Evolutionary conservation across 108 stramenopile genomes (phyloP), one percentile per base, ranked within the genome.

Genomic region (Hondaea fermentalgiana): DNA sequence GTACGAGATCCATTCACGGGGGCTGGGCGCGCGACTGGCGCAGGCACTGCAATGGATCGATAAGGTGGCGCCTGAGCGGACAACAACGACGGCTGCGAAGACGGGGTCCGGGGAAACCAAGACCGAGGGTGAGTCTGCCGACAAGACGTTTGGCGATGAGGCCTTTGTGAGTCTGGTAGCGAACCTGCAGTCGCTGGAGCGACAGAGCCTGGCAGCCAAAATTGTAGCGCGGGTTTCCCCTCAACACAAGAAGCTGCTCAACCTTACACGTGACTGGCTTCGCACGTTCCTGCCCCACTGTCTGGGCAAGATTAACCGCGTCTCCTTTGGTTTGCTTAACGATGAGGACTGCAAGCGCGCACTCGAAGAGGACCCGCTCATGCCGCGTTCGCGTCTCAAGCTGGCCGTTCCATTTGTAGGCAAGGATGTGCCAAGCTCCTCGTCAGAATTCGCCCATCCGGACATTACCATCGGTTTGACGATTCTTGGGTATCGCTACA

Each of bases 331-430:
- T 5, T 58, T 92, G 17, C 72, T 92, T 25, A 87, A 25, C n/a
- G 71, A 35, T 0, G 92, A 12, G 4, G 90, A 91, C 16, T 69
- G 59, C 49, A 64, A 69, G 59, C 89, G 89, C 1, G 83, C 89
- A 28, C 25, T 44, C 8, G 8, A 42, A 12, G 28, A 59, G 44
- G 87, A 35, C 43, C 64, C 88, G 44, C 35, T 21, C 16, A 71
- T 59, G 88, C 58, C 72, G 14, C 57, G 55, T 3, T n/a, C 58
- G 12, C 92, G 92, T 4, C 69, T 64, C 17, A 12, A 88, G 35
- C 47, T 90, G 42, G 90, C 90, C 3, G 92, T 92, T 17, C 92
- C 92, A 8, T 92, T 91, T 23, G 92, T 92, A 5, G 92, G 92
- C 45, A 91, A 91, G 29, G 92, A 92, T 42, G 72, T 89, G 5